phyloP scores from a whole-genome alignment of 2,329 filamentous ascomycete species.

The Helotiales sp. region DNA sequence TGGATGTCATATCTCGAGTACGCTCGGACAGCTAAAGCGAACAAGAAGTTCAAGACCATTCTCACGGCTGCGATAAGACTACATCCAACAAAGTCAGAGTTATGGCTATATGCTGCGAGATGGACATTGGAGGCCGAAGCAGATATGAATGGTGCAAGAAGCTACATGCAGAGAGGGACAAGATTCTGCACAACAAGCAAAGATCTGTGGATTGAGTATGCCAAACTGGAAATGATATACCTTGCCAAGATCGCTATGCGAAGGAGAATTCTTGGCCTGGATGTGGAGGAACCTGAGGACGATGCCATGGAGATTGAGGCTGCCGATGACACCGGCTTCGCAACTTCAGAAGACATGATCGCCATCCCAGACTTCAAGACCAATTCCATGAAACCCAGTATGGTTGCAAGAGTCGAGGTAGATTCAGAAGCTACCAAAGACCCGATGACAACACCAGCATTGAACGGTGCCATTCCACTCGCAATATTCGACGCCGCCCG shows the following conservation, averaged over 20 bases:
- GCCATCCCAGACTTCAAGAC: slow-evolving; percentile 54
- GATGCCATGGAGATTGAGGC: slow-evolving; percentile 45
- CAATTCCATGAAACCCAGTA: slow-evolving; percentile 46
- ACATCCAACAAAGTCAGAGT: slow-evolving; percentile 76
- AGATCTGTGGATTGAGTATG: slow-evolving; percentile 85
- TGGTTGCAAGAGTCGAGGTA: slow-evolving; percentile 54
- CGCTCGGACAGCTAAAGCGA: slow-evolving; percentile 66
- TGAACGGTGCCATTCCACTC: slow-evolving; percentile 90
- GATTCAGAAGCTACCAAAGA: slow-evolving; percentile 40
- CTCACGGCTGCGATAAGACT: slow-evolving; percentile 74
- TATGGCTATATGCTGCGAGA: slow-evolving; percentile 85
- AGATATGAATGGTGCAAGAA: slow-evolving; percentile 83
- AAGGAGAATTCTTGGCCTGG: slow-evolving; percentile 65
- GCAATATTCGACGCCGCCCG: slow-evolving; percentile 87
- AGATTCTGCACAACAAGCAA: slow-evolving; percentile 80
- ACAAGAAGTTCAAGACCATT: slow-evolving; percentile 64
- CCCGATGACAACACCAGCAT: slow-evolving; percentile 66
- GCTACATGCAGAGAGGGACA: slow-evolving; percentile 85
- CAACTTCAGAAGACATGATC: slow-evolving; percentile 48
- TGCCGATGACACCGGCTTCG: slow-evolving; percentile 36
- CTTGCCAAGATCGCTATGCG: slow-evolving; percentile 77
- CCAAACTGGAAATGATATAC: slow-evolving; percentile 90
- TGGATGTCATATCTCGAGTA: slow-evolving; percentile 93
- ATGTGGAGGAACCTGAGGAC: slow-evolving; percentile 45
- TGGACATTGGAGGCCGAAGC: slow-evolving; percentile 75